Conservation (phyloP, 2,329 filamentous ascomycete species). For the Epichloe gansuensis region DNA sequence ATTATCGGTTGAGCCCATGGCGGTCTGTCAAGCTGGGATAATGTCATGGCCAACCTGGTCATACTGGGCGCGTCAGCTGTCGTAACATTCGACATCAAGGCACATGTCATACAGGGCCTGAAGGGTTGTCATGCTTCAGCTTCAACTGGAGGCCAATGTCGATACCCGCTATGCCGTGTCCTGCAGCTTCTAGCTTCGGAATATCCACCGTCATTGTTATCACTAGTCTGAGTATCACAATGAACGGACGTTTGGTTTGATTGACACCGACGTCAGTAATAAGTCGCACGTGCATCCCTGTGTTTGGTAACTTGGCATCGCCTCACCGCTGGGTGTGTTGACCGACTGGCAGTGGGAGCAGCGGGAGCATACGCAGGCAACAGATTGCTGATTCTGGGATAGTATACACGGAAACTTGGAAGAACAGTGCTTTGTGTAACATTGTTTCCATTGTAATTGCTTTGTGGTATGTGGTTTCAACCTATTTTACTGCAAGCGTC, state of each 20-base stretch:
- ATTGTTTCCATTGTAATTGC: background rate
- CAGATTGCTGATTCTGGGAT: too few relatives aligned
- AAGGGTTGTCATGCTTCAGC: background rate
- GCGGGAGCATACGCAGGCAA: background rate
- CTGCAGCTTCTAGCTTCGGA: background rate
- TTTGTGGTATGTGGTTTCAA: background rate
- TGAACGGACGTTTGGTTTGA: background rate
- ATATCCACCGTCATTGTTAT: background rate
- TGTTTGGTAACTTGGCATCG: background rate
- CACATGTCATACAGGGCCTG: background rate
- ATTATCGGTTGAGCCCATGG: background rate
- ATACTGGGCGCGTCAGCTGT: background rate
- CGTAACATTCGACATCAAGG: background rate
- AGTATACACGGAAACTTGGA: too few relatives aligned
- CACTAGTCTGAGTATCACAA: background rate
- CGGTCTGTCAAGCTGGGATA: background rate
- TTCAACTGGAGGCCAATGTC: conserved; percentile 1
- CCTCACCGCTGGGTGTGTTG: background rate
- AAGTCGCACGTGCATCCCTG: background rate
- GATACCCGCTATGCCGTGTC: background rate
- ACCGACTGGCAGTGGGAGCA: background rate
- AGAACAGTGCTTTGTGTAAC: too few relatives aligned
- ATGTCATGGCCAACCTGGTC: background rate
- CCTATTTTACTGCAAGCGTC: too few relatives aligned
- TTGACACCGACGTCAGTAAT: background rate